Conservation (phyloP, 768 basidiomycete species). For the Collybia mongolica region DNA sequence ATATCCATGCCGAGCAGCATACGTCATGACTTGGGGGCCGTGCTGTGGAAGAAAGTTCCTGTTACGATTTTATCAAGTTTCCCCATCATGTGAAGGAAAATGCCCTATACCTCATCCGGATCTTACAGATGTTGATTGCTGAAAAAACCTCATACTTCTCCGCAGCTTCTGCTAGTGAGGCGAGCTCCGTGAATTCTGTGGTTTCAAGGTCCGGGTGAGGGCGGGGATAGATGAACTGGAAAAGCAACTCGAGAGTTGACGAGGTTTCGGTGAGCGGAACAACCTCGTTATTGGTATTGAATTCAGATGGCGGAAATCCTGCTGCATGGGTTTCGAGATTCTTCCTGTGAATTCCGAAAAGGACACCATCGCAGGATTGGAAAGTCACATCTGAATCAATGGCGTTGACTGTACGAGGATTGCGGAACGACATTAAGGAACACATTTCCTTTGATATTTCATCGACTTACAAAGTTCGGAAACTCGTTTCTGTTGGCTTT, state of each 20-base stretch:
- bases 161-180: slow-evolving; percentile 2
- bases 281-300: slow-evolving; percentile 16
- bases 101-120: slow-evolving; percentile 7
- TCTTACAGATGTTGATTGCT: slow-evolving; percentile 7
- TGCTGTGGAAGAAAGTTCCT: not conserved
- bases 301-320: slow-evolving; percentile 21
- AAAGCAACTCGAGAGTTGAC: slow-evolving; percentile 22
- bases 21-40: not conserved
- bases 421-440: too few species aligned
- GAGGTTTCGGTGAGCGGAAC: slow-evolving; percentile 22
- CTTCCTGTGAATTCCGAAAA: slow-evolving; percentile 21
- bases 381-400: slow-evolving; percentile 19
- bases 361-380: slow-evolving; percentile 18
- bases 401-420: not conserved
- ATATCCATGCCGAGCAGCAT: not conserved
- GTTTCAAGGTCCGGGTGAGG: slow-evolving; percentile 24
- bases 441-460: too few species aligned
- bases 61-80: too few species aligned
- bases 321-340: slow-evolving; percentile 20
- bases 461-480: too few species aligned
- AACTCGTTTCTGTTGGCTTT: too few species aligned
- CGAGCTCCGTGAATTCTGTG: slow-evolving; percentile 17
- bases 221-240: slow-evolving; percentile 25
- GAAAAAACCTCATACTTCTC: slow-evolving; percentile 8
- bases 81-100: too few species aligned